Evolutionary conservation across 2,329 filamentous ascomycete genomes (phyloP).

Genomic region (Proliferodiscus dingleyae): DNA sequence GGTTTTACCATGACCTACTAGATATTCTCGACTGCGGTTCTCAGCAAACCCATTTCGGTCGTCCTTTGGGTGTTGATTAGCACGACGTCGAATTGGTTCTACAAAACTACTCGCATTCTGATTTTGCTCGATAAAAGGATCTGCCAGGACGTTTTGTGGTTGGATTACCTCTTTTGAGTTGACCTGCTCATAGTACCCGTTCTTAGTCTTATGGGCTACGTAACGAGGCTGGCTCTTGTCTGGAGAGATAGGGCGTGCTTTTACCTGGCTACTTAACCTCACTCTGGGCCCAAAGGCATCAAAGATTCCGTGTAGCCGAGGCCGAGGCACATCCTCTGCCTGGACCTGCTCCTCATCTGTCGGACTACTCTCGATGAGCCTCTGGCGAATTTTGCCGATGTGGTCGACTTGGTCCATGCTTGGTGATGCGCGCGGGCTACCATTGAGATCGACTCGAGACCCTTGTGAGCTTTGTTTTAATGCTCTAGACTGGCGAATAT

Average conservation of each 20-base stretch:
- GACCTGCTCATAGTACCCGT: slow-evolving; percentile 23
- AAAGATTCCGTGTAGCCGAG: slow-evolving; percentile 4
- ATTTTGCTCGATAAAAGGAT: slow-evolving; percentile 25
- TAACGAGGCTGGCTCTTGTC: slow-evolving; percentile 21
- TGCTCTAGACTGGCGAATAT: background rate
- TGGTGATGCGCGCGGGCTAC: slow-evolving; percentile 14
- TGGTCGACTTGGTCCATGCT: slow-evolving; percentile 6
- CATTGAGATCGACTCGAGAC: slow-evolving; percentile 20
- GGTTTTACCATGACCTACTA: slow-evolving; percentile 19
- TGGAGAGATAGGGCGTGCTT: slow-evolving; percentile 21
- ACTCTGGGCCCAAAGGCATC: slow-evolving; percentile 20
- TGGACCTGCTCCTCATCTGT: background rate
- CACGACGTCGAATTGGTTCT: slow-evolving; percentile 15
- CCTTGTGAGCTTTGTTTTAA: slow-evolving; percentile 7
- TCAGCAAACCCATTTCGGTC: background rate
- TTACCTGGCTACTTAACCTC: slow-evolving; percentile 17
- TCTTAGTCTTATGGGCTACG: slow-evolving; percentile 23
- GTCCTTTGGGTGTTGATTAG: background rate
- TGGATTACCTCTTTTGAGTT: slow-evolving; percentile 19
- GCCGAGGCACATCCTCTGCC: background rate
- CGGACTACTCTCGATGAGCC: background rate
- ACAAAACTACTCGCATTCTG: slow-evolving; percentile 18
- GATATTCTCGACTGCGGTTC: background rate
- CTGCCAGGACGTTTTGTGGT: slow-evolving; percentile 15
- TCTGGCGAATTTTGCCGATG: slow-evolving; percentile 2